Evolutionary conservation across 768 basidiomycete genomes (phyloP).

Genomic region (Nidularia pulvinata): DNA sequence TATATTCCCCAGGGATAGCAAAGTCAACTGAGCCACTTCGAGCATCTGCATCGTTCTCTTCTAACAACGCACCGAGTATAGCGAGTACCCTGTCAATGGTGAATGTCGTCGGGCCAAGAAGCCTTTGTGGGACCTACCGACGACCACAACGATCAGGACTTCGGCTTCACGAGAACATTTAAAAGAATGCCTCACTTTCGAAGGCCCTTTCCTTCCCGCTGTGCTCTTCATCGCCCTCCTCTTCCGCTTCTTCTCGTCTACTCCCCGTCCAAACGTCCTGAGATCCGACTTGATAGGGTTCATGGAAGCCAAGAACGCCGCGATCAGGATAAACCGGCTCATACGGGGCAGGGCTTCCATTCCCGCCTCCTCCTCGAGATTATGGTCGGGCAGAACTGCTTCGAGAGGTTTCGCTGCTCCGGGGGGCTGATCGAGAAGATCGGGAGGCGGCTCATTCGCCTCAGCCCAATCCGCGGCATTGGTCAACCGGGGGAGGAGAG

Average conservation of each 20-base stretch:
- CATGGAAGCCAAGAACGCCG: conserved; percentile 80
- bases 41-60: conserved; percentile 65
- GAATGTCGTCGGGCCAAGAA: conserved; percentile 79
- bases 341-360: conserved; percentile 48
- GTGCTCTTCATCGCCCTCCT: conserved; percentile 37
- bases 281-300: conserved; percentile 83
- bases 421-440: conserved; percentile 28
- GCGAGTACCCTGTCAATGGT: conserved; percentile 80
- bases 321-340: conserved; percentile 61
- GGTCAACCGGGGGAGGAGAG: conserved; percentile 67
- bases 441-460: conserved; percentile 42
- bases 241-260: conserved; percentile 64
- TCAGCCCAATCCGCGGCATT: conserved; percentile 65
- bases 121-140: conserved; percentile 67
- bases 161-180: not conserved
- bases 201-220: conserved; percentile 36
- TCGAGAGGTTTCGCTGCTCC: not conserved
- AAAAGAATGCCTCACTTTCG: conserved; percentile 33
- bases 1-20: conserved; percentile 64
- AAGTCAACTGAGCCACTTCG: conserved; percentile 35
- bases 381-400: not conserved
- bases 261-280: conserved; percentile 78
- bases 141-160: not conserved
- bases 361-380: conserved; percentile 7
- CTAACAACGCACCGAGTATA: conserved; percentile 74